These are phyloP conservation scores for Cordyceps cicadae DNA, from an alignment of 2,329 filamentous ascomycete species.

Conservation along the genomic window DNA sequence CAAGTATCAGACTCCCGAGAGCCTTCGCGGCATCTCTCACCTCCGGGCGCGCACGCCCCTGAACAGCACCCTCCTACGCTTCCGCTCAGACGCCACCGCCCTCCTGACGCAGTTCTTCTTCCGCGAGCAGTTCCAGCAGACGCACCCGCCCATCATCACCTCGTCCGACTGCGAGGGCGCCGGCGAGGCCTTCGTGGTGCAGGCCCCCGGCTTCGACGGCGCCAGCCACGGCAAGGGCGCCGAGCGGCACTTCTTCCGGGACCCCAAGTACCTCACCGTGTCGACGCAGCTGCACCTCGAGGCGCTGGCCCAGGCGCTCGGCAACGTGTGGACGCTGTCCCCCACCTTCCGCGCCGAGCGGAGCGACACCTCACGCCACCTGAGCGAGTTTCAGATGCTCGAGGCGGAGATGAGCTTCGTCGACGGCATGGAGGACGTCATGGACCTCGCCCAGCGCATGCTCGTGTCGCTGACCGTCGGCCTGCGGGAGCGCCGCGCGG, in stretches of 20 bases:
- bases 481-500: conserved; percentile 33
- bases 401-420: conserved; percentile 84
- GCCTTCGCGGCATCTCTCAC: conserved; percentile 79
- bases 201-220: conserved; percentile 26
- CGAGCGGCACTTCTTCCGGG: conserved; percentile 59
- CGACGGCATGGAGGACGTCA: conserved; percentile 59
- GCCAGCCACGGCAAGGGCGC: background rate
- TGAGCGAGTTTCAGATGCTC: conserved; percentile 98
- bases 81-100: conserved; percentile 73
- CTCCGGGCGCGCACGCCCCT: conserved; percentile 73
- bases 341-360: conserved; percentile 90
- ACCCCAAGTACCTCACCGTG: conserved; percentile 90
- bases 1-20: conserved; percentile 88
- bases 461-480: conserved; percentile 45
- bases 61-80: conserved; percentile 69
- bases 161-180: conserved; percentile 97
- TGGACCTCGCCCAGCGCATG: conserved; percentile 73
- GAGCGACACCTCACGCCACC: conserved; percentile 85
- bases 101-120: conserved; percentile 70
- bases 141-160: conserved; percentile 88
- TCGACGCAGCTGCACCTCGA: conserved; percentile 93
- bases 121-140: conserved; percentile 63
- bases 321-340: conserved; percentile 87
- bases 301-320: conserved; percentile 78
- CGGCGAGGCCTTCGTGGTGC: conserved; percentile 80